Percentiles rank a stretch among this genome's conserved stretches.
phyloP scores from a whole-genome alignment of 331 rosid genomes.

The Arachis monticola region DNA sequence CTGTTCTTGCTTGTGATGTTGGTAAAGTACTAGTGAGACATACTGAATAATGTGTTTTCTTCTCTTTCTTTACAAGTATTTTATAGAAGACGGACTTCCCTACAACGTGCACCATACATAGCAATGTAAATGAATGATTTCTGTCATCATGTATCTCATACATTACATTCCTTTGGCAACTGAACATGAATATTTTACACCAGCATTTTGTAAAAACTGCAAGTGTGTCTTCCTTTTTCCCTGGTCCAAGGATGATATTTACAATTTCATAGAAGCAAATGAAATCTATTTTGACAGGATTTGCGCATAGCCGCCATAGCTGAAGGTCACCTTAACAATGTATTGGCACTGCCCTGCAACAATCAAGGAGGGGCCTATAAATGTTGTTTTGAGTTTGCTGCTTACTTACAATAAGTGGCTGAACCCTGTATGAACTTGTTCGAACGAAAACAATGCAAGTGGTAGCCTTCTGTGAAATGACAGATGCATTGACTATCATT shows the following conservation, averaged over 20 bases:
- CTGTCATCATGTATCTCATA: conserved; percentile 13
- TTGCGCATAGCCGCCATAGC: conserved; percentile 23
- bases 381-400: conserved; percentile 52
- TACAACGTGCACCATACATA: conserved; percentile 11
- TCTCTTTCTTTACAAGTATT: background rate
- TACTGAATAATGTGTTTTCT: background rate
- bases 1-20: background rate
- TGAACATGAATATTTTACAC: conserved; percentile 32
- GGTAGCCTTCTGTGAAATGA: conserved; percentile 39
- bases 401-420: conserved; percentile 53
- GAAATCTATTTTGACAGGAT: conserved; percentile 34
- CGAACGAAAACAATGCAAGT: conserved; percentile 50
- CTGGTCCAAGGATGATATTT: conserved; percentile 36
- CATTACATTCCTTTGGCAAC: conserved; percentile 28
- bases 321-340: conserved; percentile 46
- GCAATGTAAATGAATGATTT: conserved; percentile 15
- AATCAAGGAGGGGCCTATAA: conserved; percentile 52
- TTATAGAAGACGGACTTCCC: background rate
- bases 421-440: conserved; percentile 43
- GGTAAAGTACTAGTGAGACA: background rate
- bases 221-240: conserved; percentile 24
- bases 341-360: conserved; percentile 62
- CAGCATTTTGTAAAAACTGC: conserved; percentile 26
- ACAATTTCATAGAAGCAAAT: conserved; percentile 36
- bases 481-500: conserved; percentile 52